A percentile compares a stretch with the other conserved stretches of the same genome.
These are phyloP conservation scores for Bruguiera gymnorhiza DNA, from an alignment of 345 rosid genomes.

Conservation along the genomic window DNA sequence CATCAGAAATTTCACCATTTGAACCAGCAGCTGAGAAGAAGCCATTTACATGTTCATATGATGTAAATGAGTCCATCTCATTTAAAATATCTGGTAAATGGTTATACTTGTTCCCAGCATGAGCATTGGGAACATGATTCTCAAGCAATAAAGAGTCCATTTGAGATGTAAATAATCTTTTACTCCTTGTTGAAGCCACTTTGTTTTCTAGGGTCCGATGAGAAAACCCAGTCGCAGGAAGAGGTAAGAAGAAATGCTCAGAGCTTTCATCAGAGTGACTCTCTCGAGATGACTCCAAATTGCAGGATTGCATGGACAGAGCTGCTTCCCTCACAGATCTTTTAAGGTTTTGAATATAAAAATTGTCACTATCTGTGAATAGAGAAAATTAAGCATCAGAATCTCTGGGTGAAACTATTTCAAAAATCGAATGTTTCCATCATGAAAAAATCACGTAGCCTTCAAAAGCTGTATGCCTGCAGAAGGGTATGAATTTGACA, in stretches of 20 bases:
- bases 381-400: slow-evolving; percentile 19
- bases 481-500: neutral
- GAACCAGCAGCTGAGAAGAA: slow-evolving; percentile 62
- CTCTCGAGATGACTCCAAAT: slow-evolving; percentile 66
- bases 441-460: slow-evolving; percentile 7
- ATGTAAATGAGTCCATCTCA: slow-evolving; percentile 60
- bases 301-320: slow-evolving; percentile 51
- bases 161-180: slow-evolving; percentile 49
- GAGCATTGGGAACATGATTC: slow-evolving; percentile 41
- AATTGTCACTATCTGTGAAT: slow-evolving; percentile 61
- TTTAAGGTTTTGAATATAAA: slow-evolving; percentile 70
- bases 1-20: slow-evolving; percentile 53
- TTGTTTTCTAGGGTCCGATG: slow-evolving; percentile 48
- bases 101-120: slow-evolving; percentile 47
- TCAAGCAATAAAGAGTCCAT: slow-evolving; percentile 46
- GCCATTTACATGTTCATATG: slow-evolving; percentile 65
- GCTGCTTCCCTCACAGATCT: slow-evolving; percentile 96
- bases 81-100: slow-evolving; percentile 56
- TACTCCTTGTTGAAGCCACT: slow-evolving; percentile 45
- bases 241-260: slow-evolving; percentile 82
- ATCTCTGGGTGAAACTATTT: slow-evolving; percentile 12
- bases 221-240: slow-evolving; percentile 57
- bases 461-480: neutral
- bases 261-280: slow-evolving; percentile 71
- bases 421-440: slow-evolving; percentile 1